Evolutionary conservation across 257 asterid species (phyloP).

Genomic region (Plantago major): DNA sequence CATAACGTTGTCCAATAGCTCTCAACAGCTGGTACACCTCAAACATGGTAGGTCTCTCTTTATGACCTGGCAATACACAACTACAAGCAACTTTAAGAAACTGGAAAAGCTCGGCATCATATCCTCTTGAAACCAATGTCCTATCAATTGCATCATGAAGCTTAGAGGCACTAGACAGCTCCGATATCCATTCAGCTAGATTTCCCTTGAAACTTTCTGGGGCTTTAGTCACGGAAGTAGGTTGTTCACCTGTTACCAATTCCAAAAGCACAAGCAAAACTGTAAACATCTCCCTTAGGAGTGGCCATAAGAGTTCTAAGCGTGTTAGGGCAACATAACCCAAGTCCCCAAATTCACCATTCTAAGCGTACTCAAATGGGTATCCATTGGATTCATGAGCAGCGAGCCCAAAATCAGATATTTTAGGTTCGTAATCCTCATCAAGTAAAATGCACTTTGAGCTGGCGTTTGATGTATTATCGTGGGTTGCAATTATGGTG

Average conservation of each 20-base stretch:
- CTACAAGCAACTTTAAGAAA: constrained; percentile 77
- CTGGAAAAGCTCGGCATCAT: constrained; percentile 67
- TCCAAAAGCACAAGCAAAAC: constrained; percentile 90
- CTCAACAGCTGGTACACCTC: constrained; percentile 80
- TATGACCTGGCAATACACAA: constrained; percentile 58
- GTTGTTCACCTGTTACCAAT: constrained; percentile 66
- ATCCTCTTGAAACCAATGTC: constrained; percentile 52
- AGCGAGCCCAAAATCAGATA: constrained; percentile 87
- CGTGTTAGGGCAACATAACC: constrained; percentile 90
- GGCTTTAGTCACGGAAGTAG: constrained; percentile 52
- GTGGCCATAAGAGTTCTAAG: constrained; percentile 77
- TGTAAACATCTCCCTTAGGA: constrained; percentile 86
- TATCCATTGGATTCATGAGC: constrained; percentile 86
- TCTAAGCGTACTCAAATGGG: constrained; percentile 86
- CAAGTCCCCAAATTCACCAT: constrained; percentile 83
- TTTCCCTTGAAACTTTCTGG: constrained; percentile 77
- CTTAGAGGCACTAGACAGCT: constrained; percentile 52
- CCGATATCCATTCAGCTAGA: constrained; percentile 72
- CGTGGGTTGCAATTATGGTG: constrained; percentile 77
- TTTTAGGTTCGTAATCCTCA: constrained; percentile 46
- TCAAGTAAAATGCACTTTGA: constrained; percentile 61
- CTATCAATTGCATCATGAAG: constrained; percentile 68
- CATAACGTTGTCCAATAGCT: constrained; percentile 61
- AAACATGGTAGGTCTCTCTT: constrained; percentile 86
- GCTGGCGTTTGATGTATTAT: constrained; percentile 60